Evolutionary conservation across 2,329 filamentous ascomycete genomes (phyloP), one percentile per base, ranked within the genome.

Genomic region (Xenoacremonium recifei): DNA sequence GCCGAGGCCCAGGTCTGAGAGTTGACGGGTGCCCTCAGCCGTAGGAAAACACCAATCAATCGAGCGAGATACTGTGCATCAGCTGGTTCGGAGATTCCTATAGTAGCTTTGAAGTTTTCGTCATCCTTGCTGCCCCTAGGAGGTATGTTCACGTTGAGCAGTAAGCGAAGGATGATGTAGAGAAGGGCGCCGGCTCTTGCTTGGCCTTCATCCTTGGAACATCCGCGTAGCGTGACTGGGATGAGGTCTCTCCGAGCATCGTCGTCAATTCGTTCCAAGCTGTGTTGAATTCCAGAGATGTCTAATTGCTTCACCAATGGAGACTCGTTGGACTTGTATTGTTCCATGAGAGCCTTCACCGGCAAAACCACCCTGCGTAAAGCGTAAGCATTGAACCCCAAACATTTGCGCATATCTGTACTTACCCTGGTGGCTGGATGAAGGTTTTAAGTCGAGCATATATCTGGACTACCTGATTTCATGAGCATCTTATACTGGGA

Each of bases 281-380:
- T 93, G 60, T 95, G 89, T 58, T 95, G 88, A 27, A 96, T 86
- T 61, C 95, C 96, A 15, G 87, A 76, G 30, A 97, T 71, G 65
- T 97, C 91, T 54, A 96, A 87, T 61, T 95, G 88, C 49, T 89
- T 85, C 50, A 99, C 81, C 27, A 96, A 74, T 1, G 84, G 72
- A 11, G 84, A 85, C 29, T 82, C 74, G 27, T 80, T 81, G 17
- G 87, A 59, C 64, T 95, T 95, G 74, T 95, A 96, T 63, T 97
- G 93, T 54, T 90, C 85, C 40, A 97, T 66, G 15, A 99, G 75
- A 13, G 84, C 81, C n/a, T 81, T 78, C 11, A 97, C 90, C 0
- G 93, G 93, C 5, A 99, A 72, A 40, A 91, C 76, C 50, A 96
- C 82, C 36, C 77, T 77, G 48, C 48, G 16, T 10, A 10, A 3